These are phyloP conservation scores for Solanum paucissectum DNA, from an alignment of 257 asterid genomes.

Conservation along the genomic window DNA sequence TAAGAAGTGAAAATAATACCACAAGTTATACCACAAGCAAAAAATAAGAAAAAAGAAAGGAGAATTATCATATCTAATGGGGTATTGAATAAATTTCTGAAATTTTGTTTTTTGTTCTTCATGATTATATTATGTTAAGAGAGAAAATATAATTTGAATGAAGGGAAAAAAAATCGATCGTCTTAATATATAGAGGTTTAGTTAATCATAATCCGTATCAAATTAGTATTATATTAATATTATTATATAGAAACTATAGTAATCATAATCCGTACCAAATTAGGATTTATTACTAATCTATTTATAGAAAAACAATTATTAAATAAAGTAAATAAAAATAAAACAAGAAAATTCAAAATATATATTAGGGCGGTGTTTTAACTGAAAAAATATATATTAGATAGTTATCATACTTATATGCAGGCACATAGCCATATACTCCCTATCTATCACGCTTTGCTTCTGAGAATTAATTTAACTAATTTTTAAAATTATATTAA, in stretches of 20 bases:
- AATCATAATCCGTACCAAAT: no score
- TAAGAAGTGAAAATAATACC: constrained; percentile 41
- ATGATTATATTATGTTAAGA: not conserved
- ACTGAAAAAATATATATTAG: not conserved
- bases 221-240: not conserved
- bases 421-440: no score
- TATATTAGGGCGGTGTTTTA: no score
- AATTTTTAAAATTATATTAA: no score
- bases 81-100: not conserved
- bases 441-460: not conserved
- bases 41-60: constrained; percentile 20
- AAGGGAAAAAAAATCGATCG: not conserved
- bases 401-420: no score
- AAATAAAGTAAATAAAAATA: not conserved
- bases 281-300: not conserved
- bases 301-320: not conserved
- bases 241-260: not conserved
- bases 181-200: no score
- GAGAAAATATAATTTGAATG: not conserved
- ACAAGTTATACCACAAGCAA: constrained; percentile 27
- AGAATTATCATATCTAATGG: constrained; percentile 21
- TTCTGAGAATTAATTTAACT: no score
- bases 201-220: not conserved
- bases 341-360: not conserved
- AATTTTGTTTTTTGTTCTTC: constrained; percentile 9